Conservation (phyloP, 352 stramenopile species). For the Phytophthora sp. region DNA sequence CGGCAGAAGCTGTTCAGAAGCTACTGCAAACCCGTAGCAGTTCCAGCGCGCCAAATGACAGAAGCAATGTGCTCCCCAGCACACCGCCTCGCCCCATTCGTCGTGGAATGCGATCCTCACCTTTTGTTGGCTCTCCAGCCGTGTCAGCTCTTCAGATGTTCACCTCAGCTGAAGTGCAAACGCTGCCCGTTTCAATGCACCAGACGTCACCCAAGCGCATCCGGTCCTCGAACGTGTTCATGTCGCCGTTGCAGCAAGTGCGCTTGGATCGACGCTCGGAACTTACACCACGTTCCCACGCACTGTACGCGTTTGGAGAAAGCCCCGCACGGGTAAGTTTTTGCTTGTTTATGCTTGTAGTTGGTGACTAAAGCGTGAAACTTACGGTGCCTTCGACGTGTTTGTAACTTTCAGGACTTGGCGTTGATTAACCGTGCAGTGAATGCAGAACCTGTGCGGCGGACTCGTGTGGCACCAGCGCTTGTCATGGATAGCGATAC, state of each 20-base stretch:
- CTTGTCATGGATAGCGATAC: slow-evolving; percentile 39
- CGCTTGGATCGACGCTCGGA: slow-evolving; percentile 72
- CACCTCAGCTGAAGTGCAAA: slow-evolving; percentile 76
- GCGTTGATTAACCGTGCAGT: slow-evolving; percentile 80
- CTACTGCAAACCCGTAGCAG: slow-evolving; percentile 15
- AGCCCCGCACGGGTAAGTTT: slow-evolving; percentile 75
- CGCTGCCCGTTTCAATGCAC: slow-evolving; percentile 75
- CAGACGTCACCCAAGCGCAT: slow-evolving; percentile 85
- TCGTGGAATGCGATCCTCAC: slow-evolving; percentile 33
- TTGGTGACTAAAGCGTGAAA: neutral
- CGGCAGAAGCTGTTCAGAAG: slow-evolving; percentile 71
- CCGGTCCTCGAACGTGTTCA: slow-evolving; percentile 83
- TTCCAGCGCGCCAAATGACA: slow-evolving; percentile 6
- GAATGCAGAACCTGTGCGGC: slow-evolving; percentile 41
- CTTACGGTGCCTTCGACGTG: too few species aligned
- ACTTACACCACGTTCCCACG: slow-evolving; percentile 79
- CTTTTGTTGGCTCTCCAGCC: slow-evolving; percentile 53
- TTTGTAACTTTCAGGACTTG: slow-evolving; percentile 66
- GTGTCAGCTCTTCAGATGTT: slow-evolving; percentile 62
- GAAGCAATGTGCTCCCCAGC: slow-evolving; percentile 41
- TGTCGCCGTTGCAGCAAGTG: slow-evolving; percentile 83
- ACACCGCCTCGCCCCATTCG: slow-evolving; percentile 50
- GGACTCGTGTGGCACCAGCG: slow-evolving; percentile 19
- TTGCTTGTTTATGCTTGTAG: neutral
- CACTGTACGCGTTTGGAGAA: slow-evolving; percentile 88